A percentile compares a stretch with the other conserved stretches of the same genome.
These are phyloP conservation scores for Pleurotus giganteus DNA, from an alignment of 768 basidiomycete genomes.

Conservation along the genomic window DNA sequence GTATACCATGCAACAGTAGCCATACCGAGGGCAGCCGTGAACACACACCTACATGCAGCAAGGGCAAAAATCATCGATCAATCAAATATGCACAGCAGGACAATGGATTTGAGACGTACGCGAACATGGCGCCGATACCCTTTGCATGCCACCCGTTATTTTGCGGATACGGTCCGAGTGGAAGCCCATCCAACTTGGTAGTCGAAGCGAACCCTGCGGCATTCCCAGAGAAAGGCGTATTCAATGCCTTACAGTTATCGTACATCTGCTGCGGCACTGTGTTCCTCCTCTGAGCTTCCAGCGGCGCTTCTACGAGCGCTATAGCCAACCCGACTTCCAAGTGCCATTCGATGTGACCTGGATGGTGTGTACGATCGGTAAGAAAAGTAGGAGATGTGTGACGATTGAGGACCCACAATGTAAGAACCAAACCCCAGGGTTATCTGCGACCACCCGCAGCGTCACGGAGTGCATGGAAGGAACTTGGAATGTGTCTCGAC, in stretches of 20 bases:
- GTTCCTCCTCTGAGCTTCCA: constrained; percentile 56
- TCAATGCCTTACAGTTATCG: constrained; percentile 71
- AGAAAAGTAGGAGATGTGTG: not conserved
- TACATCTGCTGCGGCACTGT: constrained; percentile 55
- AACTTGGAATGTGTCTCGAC: constrained; percentile 87
- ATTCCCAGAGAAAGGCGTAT: constrained; percentile 70
- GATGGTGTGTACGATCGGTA: not conserved
- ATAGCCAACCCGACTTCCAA: constrained; percentile 81
- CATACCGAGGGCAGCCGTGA: constrained; percentile 86
- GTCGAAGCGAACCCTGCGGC: constrained; percentile 77
- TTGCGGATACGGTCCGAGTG: constrained; percentile 71
- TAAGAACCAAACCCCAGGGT: constrained; percentile 89
- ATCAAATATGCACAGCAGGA: not conserved
- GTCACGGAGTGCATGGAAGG: constrained; percentile 67
- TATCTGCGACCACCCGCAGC: constrained; percentile 81
- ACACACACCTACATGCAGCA: constrained; percentile 77
- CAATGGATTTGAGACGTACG: constrained; percentile 34
- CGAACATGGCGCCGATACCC: constrained; percentile 76
- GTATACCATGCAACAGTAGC: constrained; percentile 83
- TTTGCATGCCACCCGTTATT: constrained; percentile 67
- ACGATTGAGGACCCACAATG: constrained; percentile 54
- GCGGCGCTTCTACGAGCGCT: constrained; percentile 81
- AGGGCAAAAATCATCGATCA: constrained; percentile 18
- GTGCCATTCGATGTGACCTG: constrained; percentile 88
- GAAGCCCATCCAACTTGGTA: constrained; percentile 66